Evolutionary conservation across 768 basidiomycete genomes (phyloP).

Genomic region (Pluteus cervinus): DNA sequence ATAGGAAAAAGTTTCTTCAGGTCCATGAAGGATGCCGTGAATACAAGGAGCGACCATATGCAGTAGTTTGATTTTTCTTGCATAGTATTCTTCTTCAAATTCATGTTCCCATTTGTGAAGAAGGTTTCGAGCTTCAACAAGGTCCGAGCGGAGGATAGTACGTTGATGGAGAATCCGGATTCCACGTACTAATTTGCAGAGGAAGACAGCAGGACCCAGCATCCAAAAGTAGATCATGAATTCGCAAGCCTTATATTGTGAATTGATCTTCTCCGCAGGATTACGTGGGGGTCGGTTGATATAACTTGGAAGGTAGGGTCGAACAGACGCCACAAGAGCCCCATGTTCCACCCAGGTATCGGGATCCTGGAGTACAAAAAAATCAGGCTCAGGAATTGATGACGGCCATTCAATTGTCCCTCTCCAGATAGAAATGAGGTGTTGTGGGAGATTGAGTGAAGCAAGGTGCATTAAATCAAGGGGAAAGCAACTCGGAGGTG

Average conservation of each 20-base stretch:
- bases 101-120: slow-evolving; percentile 19
- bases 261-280: slow-evolving; percentile 22
- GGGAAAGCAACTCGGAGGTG: neutral
- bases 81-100: slow-evolving; percentile 23
- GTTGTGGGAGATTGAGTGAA: neutral
- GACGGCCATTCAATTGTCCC: slow-evolving; percentile 5
- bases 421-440: slow-evolving; percentile 1
- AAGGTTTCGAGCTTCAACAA: slow-evolving; percentile 9
- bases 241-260: slow-evolving; percentile 25
- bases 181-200: slow-evolving; percentile 17
- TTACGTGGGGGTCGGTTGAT: slow-evolving; percentile 25
- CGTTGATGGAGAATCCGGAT: slow-evolving; percentile 17
- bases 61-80: slow-evolving; percentile 14
- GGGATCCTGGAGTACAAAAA: neutral
- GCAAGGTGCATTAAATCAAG: slow-evolving; percentile 2
- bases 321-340: slow-evolving; percentile 4
- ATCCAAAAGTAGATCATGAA: slow-evolving; percentile 19
- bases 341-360: slow-evolving; percentile 4
- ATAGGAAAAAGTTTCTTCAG: slow-evolving; percentile 11
- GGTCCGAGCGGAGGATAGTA: slow-evolving; percentile 9
- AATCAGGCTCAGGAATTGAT: neutral
- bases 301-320: slow-evolving; percentile 10
- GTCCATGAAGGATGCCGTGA: slow-evolving; percentile 21
- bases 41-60: slow-evolving; percentile 24
- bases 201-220: slow-evolving; percentile 21